phyloP scores from a whole-genome alignment of 805 yeast species.

The Candida andamanensis region DNA sequence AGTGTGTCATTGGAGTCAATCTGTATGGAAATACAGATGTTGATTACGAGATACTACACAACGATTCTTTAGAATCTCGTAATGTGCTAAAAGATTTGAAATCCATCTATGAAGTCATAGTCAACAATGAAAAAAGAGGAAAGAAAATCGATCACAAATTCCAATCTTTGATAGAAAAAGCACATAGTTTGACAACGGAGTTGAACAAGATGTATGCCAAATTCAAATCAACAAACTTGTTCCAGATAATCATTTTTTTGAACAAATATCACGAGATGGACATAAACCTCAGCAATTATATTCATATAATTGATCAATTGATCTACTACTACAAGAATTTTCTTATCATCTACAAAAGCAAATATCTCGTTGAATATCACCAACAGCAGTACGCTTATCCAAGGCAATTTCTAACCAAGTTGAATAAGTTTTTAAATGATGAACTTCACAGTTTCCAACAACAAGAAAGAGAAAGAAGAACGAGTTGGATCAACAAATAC shows the following conservation, averaged over 20 bases:
- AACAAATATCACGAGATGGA: constrained; percentile 13
- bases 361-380: constrained; percentile 34
- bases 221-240: constrained; percentile 21
- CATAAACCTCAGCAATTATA: constrained; percentile 16
- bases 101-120: constrained; percentile 30
- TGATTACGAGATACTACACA: constrained; percentile 41
- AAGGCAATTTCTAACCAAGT: constrained; percentile 23
- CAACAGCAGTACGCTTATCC: constrained; percentile 38
- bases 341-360: constrained; percentile 25
- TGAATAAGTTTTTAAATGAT: constrained; percentile 32
- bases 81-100: constrained; percentile 48
- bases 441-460: constrained; percentile 26
- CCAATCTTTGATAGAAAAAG: constrained; percentile 10
- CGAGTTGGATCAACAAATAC: constrained; percentile 31
- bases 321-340: constrained; percentile 33
- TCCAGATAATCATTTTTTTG: constrained; percentile 21
- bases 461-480: constrained; percentile 30
- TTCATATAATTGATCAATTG: constrained; percentile 25
- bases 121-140: constrained; percentile 30
- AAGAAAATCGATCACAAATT: constrained; percentile 16
- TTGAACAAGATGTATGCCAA: constrained; percentile 10
- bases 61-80: constrained; percentile 53
- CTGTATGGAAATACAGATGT: constrained; percentile 23
- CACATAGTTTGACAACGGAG: constrained; percentile 14
- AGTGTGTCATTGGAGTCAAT: constrained; percentile 50